Conservation (phyloP, 306 rosid species). For the Lathyrus tuberosus region DNA sequence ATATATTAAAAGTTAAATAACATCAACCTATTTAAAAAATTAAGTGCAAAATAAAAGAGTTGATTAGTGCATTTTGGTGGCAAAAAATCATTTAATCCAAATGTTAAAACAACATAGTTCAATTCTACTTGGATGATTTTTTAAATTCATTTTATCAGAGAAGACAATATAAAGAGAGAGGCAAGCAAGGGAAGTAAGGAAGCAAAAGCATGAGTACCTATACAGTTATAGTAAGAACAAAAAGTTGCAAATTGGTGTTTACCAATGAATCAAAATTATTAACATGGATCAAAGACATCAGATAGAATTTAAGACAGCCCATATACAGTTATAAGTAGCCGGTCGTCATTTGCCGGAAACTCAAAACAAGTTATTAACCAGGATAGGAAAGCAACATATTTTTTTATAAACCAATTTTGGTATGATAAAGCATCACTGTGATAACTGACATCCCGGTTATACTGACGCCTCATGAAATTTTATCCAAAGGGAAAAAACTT, state of each 20-base stretch:
- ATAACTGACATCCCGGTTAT: background rate
- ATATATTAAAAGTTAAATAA: no score
- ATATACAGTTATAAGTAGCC: slow-evolving; percentile 6
- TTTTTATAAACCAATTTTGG: background rate
- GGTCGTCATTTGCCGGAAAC: background rate
- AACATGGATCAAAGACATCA: slow-evolving; percentile 20
- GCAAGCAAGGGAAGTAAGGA: background rate
- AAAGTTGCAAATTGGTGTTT: slow-evolving; percentile 18
- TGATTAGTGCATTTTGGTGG: no score
- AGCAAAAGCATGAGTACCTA: background rate
- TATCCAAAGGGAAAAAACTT: slow-evolving; percentile 31
- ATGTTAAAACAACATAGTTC: no score
- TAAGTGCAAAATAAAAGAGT: no score
- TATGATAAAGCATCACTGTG: background rate
- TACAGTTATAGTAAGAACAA: slow-evolving; percentile 13
- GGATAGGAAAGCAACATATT: background rate
- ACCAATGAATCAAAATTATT: slow-evolving; percentile 28
- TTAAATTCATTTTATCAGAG: no score
- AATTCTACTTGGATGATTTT: no score
- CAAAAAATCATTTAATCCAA: no score
- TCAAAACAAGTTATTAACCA: background rate
- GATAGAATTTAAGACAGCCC: background rate
- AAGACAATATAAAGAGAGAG: background rate
- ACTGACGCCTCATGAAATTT: slow-evolving; percentile 3
- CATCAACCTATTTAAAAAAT: no score